phyloP scores from a whole-genome alignment of 2,329 filamentous ascomycete species.

The Chaetoscypha palmicola region DNA sequence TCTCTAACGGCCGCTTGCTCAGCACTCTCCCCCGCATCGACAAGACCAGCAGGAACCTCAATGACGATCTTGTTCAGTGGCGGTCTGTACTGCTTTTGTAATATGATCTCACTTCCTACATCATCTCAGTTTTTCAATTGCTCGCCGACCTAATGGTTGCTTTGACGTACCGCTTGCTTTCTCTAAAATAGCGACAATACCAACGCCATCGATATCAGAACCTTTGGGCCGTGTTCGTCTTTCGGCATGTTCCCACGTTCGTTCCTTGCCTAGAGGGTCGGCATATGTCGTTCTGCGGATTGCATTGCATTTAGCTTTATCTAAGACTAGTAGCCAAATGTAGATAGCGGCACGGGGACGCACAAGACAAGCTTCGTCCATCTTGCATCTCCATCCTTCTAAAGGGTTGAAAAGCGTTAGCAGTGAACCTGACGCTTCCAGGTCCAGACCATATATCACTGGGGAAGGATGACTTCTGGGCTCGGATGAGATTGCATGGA shows the following conservation, averaged over 20 bases:
- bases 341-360: constrained; percentile 13
- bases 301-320: constrained; percentile 3
- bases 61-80: constrained; percentile 53
- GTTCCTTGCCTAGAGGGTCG: constrained; percentile 50
- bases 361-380: constrained; percentile 57
- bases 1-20: constrained; percentile 57
- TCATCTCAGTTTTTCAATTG: background rate
- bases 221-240: constrained; percentile 58
- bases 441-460: too few species aligned
- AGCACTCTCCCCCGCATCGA: constrained; percentile 54
- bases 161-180: constrained; percentile 42
- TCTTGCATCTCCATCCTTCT: constrained; percentile 40
- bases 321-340: background rate
- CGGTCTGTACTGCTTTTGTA: constrained; percentile 62
- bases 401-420: background rate
- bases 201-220: constrained; percentile 63
- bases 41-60: constrained; percentile 57
- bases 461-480: background rate
- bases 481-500: too few species aligned
- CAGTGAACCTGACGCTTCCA: too few species aligned
- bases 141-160: background rate
- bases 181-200: constrained; percentile 63
- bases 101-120: constrained; percentile 46
- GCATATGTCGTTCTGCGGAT: constrained; percentile 50
- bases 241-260: constrained; percentile 68